Conservation (phyloP, 495 filamentous ascomycete genomes). For the Xylaria flabelliformis region DNA sequence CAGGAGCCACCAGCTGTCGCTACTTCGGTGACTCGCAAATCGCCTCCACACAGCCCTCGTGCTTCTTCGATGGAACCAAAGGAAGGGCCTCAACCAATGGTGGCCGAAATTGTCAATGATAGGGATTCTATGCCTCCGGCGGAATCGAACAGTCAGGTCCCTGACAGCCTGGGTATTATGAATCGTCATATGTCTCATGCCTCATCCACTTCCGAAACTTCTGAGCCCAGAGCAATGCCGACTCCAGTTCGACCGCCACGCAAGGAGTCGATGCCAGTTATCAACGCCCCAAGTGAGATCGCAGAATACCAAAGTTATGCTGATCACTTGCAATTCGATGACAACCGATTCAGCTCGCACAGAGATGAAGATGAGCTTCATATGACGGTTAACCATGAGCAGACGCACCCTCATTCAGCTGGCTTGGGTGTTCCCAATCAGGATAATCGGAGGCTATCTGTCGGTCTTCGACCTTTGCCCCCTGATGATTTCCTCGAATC, state of each 20-base stretch:
- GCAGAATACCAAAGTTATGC: slow-evolving; percentile 37
- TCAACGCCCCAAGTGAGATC: slow-evolving; percentile 19
- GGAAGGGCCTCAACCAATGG: slow-evolving; percentile 27
- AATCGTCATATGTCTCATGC: slow-evolving; percentile 29
- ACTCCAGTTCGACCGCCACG: slow-evolving; percentile 28
- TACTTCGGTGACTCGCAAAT: slow-evolving; percentile 34
- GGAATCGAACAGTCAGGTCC: slow-evolving; percentile 3
- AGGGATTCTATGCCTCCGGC: slow-evolving; percentile 25
- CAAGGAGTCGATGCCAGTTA: slow-evolving; percentile 35
- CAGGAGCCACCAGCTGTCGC: slow-evolving; percentile 48
- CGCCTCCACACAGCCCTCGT: slow-evolving; percentile 28
- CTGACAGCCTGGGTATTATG: slow-evolving; percentile 30
- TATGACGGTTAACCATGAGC: slow-evolving; percentile 45
- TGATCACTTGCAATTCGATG: slow-evolving; percentile 36
- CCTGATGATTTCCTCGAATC: slow-evolving; percentile 71
- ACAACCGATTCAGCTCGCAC: slow-evolving; percentile 5
- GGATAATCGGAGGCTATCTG: slow-evolving; percentile 77
- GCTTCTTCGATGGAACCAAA: slow-evolving; percentile 33
- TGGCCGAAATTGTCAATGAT: slow-evolving; percentile 23
- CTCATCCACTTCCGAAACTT: slow-evolving; percentile 11
- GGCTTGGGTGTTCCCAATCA: slow-evolving; percentile 63
- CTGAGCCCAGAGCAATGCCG: slow-evolving; percentile 17
- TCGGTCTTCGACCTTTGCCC: slow-evolving; percentile 91
- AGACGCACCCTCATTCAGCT: slow-evolving; percentile 36
- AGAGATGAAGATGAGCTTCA: slow-evolving; percentile 31